Base-by-base conservation (phyloP, 139 green algal species). In the Micractinium conductrix region DNA sequence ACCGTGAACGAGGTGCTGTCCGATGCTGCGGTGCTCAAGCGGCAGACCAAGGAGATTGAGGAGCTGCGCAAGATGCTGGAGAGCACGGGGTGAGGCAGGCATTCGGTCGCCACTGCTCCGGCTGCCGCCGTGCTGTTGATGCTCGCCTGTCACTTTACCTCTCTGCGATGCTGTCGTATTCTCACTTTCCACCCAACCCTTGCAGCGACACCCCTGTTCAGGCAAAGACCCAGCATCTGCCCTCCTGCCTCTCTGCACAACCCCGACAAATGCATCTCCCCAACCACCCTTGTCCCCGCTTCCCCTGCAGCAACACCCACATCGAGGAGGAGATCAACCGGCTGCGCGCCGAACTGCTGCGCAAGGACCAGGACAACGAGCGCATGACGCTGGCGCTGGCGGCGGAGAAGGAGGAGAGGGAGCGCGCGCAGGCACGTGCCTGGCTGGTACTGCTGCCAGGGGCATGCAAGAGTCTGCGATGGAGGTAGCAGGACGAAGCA, bases 1-100 rank as follows among this genome's bases (percentile, higher is more conserved):
- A 86, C 91, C 19, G 93, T 97, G 6, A 97, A 98, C 73, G 94
- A 98, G 91, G 93, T 97, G 73, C 86, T 97, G 74, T 92, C 86
- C 9, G 94, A 98, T 80, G 94, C 94, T 0, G 91, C 92, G 8
- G 85, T 97, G 58, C 88, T 99, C 17, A 98, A 98, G 89, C 90
- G 96, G 2, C 97, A 99, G 87, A 91, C 95, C 53, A 89, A 84
- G 50, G 90, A 96, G 82, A 91, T 95, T 45, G 91, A 96, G 87
- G 90, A 94, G 76, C 84, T 95, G 73, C 87, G 88, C 0, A 86
- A 69, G 58, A 89, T 93, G 84, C 81, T 95, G 58, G 90, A 93
- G 65, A 78, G 79, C 73, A 91, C 53, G 28, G 88, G 88, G 88
- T 91, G 58, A 55, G 76, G 21, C 33, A 30, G 12, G 28, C n/a